Evolutionary conservation across 164 flowering plant species (phyloP).

Genomic region (Kingdonia uniflora): DNA sequence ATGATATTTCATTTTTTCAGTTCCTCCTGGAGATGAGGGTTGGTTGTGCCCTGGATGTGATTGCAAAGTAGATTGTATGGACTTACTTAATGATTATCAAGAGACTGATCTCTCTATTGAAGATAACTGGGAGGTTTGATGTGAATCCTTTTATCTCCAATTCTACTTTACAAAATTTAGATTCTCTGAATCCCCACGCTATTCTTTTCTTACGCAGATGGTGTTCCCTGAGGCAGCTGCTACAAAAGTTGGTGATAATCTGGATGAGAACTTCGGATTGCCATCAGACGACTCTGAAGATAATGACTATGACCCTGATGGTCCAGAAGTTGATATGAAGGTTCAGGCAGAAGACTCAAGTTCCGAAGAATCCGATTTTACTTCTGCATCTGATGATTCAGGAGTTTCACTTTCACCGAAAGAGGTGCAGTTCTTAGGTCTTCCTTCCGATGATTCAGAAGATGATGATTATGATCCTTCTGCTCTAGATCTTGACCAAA

Average conservation of each 20-base stretch:
- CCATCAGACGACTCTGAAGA: constrained; percentile 94
- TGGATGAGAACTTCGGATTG: constrained; percentile 37
- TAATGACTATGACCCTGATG: constrained; percentile 72
- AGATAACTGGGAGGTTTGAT: constrained; percentile 83
- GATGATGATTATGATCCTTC: constrained; percentile 72
- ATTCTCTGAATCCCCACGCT: neutral
- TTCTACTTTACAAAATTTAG: neutral
- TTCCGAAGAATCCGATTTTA: constrained; percentile 59
- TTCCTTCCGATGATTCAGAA: constrained; percentile 79
- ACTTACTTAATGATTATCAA: constrained; percentile 56
- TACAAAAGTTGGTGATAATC: constrained; percentile 30
- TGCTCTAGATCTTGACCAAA: constrained; percentile 32
- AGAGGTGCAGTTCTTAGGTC: constrained; percentile 25
- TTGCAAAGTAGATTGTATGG: constrained; percentile 82
- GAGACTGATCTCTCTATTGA: constrained; percentile 47
- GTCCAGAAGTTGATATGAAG: constrained; percentile 25
- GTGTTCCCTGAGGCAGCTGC: constrained; percentile 83
- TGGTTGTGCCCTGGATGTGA: constrained; percentile 99
- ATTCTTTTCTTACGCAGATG: constrained; percentile 33
- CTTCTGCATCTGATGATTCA: constrained; percentile 45
- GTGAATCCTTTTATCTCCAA: constrained; percentile 1
- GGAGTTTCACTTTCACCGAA: constrained; percentile 18
- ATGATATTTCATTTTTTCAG: constrained; percentile 20
- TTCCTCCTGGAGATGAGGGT: constrained; percentile 89
- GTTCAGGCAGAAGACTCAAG: constrained; percentile 36